Evolutionary conservation across 257 asterid genomes (phyloP).

Genomic region (Capsicum chinense): DNA sequence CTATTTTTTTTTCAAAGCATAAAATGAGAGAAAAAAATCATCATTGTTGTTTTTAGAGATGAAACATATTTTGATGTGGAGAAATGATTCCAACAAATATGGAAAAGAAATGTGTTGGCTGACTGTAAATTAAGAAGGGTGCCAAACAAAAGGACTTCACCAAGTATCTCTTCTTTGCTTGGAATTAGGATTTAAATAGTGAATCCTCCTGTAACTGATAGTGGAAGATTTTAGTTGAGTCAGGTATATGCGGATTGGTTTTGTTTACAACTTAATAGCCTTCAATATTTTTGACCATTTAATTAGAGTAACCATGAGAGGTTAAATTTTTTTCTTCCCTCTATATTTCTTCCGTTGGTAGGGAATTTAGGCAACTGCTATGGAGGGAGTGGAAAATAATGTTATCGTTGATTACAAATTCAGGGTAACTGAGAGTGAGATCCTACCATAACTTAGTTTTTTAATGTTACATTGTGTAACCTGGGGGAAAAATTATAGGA

Average conservation of each 20-base stretch:
- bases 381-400: too few relatives aligned
- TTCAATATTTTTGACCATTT: constrained; percentile 21
- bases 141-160: constrained; percentile 42
- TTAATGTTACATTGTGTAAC: too few relatives aligned
- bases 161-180: constrained; percentile 43
- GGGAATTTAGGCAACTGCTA: constrained; percentile 15
- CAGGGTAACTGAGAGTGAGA: too few relatives aligned
- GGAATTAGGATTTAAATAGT: constrained; percentile 37
- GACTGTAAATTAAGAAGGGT: constrained; percentile 52
- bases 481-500: too few relatives aligned
- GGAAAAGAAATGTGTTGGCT: constrained; percentile 35
- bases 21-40: constrained; percentile 35
- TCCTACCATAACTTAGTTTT: too few relatives aligned
- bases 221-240: constrained; percentile 46
- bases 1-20: constrained; percentile 36
- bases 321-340: constrained; percentile 40
- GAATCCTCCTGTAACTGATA: constrained; percentile 62
- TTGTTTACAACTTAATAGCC: constrained; percentile 34
- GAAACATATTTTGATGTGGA: constrained; percentile 40
- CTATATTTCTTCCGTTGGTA: constrained; percentile 33
- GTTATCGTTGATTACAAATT: too few relatives aligned
- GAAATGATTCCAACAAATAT: constrained; percentile 38
- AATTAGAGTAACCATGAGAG: constrained; percentile 39
- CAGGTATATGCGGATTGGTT: constrained; percentile 50
- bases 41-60: constrained; percentile 40